A percentile compares a stretch with the other conserved stretches of the same genome.
Evolutionary conservation across 306 rosid species (phyloP).

Genomic region (Cyclanthera cordifolia): DNA sequence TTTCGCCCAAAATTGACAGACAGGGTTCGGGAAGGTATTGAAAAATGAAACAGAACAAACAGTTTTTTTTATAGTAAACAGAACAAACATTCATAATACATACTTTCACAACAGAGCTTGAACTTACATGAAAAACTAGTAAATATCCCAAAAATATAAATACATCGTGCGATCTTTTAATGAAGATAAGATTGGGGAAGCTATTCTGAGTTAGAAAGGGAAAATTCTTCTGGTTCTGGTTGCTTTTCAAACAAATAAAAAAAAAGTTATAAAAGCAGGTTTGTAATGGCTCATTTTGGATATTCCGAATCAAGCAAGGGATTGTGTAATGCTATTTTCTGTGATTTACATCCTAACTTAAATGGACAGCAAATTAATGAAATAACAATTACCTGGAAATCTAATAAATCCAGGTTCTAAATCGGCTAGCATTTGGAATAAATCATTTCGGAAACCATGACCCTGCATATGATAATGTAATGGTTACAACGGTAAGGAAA

Average conservation of each 20-base stretch:
- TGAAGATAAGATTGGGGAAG: neutral
- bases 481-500: conserved; percentile 12
- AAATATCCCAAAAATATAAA: neutral
- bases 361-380: conserved; percentile 4
- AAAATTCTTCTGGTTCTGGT: neutral
- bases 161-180: neutral
- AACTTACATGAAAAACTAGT: neutral
- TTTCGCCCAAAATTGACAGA: too few species aligned
- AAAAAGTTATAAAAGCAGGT: neutral
- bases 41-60: neutral
- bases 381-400: conserved; percentile 65
- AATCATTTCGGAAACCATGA: conserved; percentile 75
- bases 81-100: neutral
- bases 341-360: neutral
- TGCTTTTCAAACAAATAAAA: neutral
- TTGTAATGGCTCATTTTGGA: neutral
- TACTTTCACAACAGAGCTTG: neutral
- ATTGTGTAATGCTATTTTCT: neutral
- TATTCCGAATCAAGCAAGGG: neutral
- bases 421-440: conserved; percentile 41
- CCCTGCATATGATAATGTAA: conserved; percentile 37
- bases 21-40: neutral
- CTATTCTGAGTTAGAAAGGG: neutral
- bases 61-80: too few species aligned
- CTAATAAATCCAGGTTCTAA: conserved; percentile 66